Evolutionary conservation across 2,329 filamentous ascomycete genomes (phyloP).

Genomic region (Didymosphaeria variabile): DNA sequence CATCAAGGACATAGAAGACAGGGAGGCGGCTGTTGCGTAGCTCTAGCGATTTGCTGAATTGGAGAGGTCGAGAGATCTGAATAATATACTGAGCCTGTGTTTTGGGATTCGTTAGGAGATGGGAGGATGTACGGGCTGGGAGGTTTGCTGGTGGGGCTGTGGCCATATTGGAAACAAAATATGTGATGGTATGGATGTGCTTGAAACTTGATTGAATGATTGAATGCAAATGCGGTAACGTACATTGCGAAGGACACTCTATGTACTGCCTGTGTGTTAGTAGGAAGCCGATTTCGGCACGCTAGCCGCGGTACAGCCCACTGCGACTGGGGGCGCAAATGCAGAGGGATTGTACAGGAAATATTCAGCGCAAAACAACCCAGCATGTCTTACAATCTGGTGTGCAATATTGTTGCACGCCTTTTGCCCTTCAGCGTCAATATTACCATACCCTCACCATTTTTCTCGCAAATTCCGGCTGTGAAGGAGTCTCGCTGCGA

Average conservation of each 20-base stretch:
- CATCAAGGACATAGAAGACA: conserved; percentile 7
- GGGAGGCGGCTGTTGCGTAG: background rate
- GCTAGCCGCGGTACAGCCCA: background rate
- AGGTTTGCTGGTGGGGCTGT: background rate
- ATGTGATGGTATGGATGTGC: background rate
- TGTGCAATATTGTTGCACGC: background rate
- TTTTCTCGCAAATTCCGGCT: conserved; percentile 8
- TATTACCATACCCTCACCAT: conserved; percentile 1
- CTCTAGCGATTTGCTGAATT: background rate
- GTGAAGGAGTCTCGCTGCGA: conserved; percentile 7
- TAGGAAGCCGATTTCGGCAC: background rate
- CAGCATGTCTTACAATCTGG: too few relatives aligned
- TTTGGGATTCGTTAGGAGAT: background rate
- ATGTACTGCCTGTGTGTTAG: background rate
- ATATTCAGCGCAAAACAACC: background rate
- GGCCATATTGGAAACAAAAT: background rate
- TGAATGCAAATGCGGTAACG: too few relatives aligned
- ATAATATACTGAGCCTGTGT: background rate
- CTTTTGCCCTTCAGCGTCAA: too few relatives aligned
- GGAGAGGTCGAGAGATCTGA: conserved; percentile 6
- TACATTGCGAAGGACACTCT: background rate
- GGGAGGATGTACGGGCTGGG: conserved; percentile 2
- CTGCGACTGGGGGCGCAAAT: conserved; percentile 6
- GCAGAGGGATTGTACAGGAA: background rate
- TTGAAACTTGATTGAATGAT: too few relatives aligned